These are phyloP conservation scores for Fraxinus ornus DNA, from an alignment of 305 asterid species.

Conservation along the genomic window DNA sequence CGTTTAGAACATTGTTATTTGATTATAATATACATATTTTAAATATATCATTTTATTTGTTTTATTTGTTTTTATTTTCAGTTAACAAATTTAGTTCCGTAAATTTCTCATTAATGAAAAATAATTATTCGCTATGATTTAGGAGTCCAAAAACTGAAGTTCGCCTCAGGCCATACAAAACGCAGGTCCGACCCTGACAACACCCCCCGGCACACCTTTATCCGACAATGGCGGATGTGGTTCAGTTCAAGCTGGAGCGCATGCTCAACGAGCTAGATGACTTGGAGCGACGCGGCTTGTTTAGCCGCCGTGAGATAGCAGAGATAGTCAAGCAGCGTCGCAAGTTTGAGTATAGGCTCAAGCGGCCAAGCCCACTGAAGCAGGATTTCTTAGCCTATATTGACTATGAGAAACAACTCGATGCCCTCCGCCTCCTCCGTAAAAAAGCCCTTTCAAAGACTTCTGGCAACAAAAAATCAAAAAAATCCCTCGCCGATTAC, in stretches of 20 bases:
- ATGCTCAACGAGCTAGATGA: conserved; percentile 89
- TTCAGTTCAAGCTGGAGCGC: conserved; percentile 83
- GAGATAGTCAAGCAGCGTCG: conserved; percentile 78
- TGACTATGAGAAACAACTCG: conserved; percentile 79
- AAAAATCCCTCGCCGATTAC: conserved; percentile 68
- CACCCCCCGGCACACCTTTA: background rate
- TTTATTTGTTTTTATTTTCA: too few relatives aligned
- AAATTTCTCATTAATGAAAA: too few relatives aligned
- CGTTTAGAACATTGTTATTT: too few relatives aligned
- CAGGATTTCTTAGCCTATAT: conserved; percentile 66
- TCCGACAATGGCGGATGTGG: conserved; percentile 77
- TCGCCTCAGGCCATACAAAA: too few relatives aligned
- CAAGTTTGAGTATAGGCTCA: conserved; percentile 87
- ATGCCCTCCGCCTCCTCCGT: conserved; percentile 60
- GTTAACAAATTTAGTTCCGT: too few relatives aligned
- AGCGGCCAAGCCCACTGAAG: conserved; percentile 83
- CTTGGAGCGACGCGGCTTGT: conserved; percentile 68
- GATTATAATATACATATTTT: too few relatives aligned
- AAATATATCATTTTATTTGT: too few relatives aligned
- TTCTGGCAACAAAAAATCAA: conserved; percentile 41
- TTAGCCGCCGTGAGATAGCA: conserved; percentile 39
- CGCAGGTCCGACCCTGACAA: too few relatives aligned
- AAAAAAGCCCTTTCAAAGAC: conserved; percentile 37
- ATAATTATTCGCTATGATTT: too few relatives aligned
- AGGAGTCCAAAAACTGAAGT: too few relatives aligned